Base-by-base conservation (phyloP, 495 filamentous ascomycete species). In the Trichoderma erinaceum region DNA sequence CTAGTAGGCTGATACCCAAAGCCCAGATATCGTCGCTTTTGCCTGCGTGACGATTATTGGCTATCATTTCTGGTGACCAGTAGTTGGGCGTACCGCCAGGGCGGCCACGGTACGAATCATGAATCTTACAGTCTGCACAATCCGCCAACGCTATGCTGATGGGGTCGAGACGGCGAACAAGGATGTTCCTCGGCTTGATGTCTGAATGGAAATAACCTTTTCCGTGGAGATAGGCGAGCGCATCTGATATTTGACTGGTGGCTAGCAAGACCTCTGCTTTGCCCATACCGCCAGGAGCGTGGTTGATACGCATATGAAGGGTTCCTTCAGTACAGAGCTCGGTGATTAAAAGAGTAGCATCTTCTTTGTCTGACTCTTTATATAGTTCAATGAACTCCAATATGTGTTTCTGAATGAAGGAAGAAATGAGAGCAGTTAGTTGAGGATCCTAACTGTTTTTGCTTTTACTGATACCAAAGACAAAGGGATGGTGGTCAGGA, bases 131-230 rank as follows among this genome's bases (percentile, higher is more conserved):
- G 44, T 66, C 65, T 7, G 43, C 43, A 21, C 65, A 66, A 13
- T 66, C 65, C 8, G 18, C 65, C n/a, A 66, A 44, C 6, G 25
- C 65, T 10, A 66, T 43, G 21, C 50, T 25, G 8, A 66, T 48
- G 41, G 65, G 65, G 21, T 48, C 15, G 65, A 66, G 15, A n/a
- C 41, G 44, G 3, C 65, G 43, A 44, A 66, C 27, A 27, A 66
- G 29, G 12, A 66, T 66, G 65, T 66, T 66, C 21, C 27, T 48
- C 18, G 44, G 65, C 65, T 66, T 66, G n/a, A 66, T 23, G 65
- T 66, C 65, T 11, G 65, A 50, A 18, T 66, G 65, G 21, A 50
- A 66, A 15, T 25, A 46, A 43, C 10, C 12, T 29, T 7, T 11
- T 8, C 44, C 65, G 13, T 66, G 65, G 8, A 66, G 41, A 21